Evolutionary conservation across 768 basidiomycete genomes (phyloP), one percentile per base, ranked within the genome.

Genomic region (Xerocomus spinulosus): DNA sequence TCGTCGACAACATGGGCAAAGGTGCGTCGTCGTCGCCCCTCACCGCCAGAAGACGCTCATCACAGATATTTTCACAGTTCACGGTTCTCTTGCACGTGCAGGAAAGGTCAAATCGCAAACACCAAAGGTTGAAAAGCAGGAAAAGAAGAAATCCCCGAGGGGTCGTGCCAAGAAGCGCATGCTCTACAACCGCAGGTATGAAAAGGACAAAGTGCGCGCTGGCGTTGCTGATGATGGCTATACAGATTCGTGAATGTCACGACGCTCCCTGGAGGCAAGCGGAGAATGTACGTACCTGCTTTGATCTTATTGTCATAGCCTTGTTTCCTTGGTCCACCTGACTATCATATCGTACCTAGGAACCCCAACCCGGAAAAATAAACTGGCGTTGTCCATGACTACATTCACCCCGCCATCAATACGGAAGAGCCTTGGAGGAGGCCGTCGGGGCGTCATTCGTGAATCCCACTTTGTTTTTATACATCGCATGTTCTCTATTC

Each of bases 101-200:
- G 94, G 94, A 72, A 97, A 98, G 83, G 95, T 97, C 80, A 96
- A 92, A 77, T 91, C 89, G 61, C 92, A 94, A 76, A 90, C 87
- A 64, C 94, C 94, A 64, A 97, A 97, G 76, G 95, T 96, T 67
- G 95, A 96, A 66, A 83, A 86, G 71, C 92, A 95, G 77, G 95
- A 97, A 78, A 97, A 96, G 87, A 93, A 93, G 87, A 97, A 97
- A 85, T 83, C 75, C 32, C 92, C 92, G 48, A 95, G 87, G 75
- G 95, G 95, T 54, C 92, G 95, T 68, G 95, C 95, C 54, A 96
- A 95, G 87, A 97, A 97, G 81, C 80, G 91, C 56, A 75, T 90
- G 58, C 74, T 92, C 55, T 95, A 94, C 81, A 94, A 94, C 78
- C 85, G 91, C 67, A 82, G 89, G 85, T 91, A 72, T 59, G 83